These are phyloP conservation scores for Physcomitrellopsis africana DNA, from an alignment of 225 moss, liverwort and hornwort species.

Conservation along the genomic window DNA sequence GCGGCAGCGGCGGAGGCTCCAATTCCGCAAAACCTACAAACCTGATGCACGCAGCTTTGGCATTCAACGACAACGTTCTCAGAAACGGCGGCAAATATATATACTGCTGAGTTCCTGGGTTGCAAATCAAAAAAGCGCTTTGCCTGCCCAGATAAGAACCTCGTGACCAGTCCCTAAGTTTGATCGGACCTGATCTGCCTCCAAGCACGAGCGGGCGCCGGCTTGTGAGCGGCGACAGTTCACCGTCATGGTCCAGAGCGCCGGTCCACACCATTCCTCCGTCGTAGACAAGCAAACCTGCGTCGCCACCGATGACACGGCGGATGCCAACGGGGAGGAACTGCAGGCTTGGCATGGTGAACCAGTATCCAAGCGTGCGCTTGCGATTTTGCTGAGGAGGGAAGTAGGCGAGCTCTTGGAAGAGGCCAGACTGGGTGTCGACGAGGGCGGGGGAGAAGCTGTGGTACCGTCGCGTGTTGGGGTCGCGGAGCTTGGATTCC, in stretches of 20 bases:
- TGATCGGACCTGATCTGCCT: slow-evolving; percentile 3
- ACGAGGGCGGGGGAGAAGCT: slow-evolving; percentile 30
- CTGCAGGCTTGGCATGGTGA: slow-evolving; percentile 45
- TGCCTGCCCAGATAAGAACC: slow-evolving; percentile 26
- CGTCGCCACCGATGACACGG: slow-evolving; percentile 44
- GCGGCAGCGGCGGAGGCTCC: not conserved
- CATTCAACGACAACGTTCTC: slow-evolving; percentile 46
- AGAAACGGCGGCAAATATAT: slow-evolving; percentile 43
- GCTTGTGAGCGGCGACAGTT: not conserved
- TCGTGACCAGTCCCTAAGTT: slow-evolving; percentile 22
- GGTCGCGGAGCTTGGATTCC: slow-evolving; percentile 36
- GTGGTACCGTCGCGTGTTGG: slow-evolving; percentile 31
- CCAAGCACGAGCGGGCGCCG: slow-evolving; percentile 10
- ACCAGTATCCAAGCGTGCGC: slow-evolving; percentile 48
- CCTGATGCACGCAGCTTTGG: slow-evolving; percentile 40
- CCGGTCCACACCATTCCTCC: slow-evolving; percentile 44
- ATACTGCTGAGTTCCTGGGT: slow-evolving; percentile 38
- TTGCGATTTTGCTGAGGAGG: slow-evolving; percentile 35
- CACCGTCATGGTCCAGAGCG: slow-evolving; percentile 1
- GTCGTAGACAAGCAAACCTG: slow-evolving; percentile 47
- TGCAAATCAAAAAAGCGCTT: slow-evolving; percentile 35
- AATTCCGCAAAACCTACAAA: slow-evolving; percentile 41
- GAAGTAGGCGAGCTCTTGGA: slow-evolving; percentile 39
- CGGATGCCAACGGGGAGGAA: slow-evolving; percentile 40
- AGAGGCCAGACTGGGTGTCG: slow-evolving; percentile 22